Percentiles rank a stretch among this genome's conserved stretches.
Conservation (phyloP, 257 asterid genomes). For the Capsicum pubescens region DNA sequence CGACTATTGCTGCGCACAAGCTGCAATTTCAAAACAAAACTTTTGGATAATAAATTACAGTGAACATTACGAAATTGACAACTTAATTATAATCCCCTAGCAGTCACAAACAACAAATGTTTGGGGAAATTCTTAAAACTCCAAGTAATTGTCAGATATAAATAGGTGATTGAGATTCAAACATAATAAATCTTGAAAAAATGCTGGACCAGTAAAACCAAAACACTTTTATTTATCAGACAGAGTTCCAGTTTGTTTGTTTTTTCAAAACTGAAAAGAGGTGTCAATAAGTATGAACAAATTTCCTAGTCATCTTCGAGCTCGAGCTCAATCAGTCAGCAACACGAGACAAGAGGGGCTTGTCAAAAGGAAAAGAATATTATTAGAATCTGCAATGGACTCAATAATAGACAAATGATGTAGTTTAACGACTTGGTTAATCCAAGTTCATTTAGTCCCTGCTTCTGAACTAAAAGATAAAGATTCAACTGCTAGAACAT, state of each 20-base stretch:
- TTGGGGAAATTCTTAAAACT: too few relatives aligned
- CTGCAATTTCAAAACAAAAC: conserved; percentile 48
- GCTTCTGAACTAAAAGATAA: neutral
- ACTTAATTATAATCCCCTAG: neutral
- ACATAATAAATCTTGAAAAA: too few relatives aligned
- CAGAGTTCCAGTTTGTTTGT: too few relatives aligned
- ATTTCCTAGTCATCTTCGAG: too few relatives aligned
- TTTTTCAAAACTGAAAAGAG: too few relatives aligned
- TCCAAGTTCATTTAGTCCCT: neutral
- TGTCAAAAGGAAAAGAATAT: neutral
- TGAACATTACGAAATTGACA: neutral
- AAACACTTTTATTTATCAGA: too few relatives aligned
- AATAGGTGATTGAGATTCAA: too few relatives aligned
- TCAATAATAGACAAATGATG: neutral
- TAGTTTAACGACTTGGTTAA: neutral
- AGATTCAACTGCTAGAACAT: neutral
- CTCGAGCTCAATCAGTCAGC: neutral
- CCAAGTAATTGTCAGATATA: too few relatives aligned
- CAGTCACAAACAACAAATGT: too few relatives aligned
- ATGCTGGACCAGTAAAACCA: too few relatives aligned
- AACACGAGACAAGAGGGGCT: neutral
- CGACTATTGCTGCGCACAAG: conserved; percentile 96
- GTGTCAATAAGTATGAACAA: too few relatives aligned
- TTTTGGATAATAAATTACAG: conserved; percentile 21
- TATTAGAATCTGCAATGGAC: neutral